Conservation (phyloP, 148 eudicot species). For the Silene latifolia region DNA sequence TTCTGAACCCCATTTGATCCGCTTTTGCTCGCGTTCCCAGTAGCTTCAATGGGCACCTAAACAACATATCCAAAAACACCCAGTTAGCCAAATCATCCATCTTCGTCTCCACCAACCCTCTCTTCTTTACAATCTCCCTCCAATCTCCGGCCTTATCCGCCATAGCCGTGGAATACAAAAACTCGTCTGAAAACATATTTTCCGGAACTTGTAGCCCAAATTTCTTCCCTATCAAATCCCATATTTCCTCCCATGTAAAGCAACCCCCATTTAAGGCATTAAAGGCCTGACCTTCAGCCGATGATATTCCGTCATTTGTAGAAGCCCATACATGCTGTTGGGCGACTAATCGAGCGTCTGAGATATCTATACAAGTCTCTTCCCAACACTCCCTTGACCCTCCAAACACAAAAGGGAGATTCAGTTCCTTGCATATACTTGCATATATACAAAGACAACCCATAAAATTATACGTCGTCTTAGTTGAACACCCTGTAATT, state of each 20-base stretch:
- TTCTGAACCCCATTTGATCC: constrained; percentile 53
- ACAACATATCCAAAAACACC: constrained; percentile 62
- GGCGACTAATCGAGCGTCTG: constrained; percentile 82
- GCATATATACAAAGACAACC: constrained; percentile 79
- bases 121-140: constrained; percentile 58
- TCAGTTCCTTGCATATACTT: constrained; percentile 57
- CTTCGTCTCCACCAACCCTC: constrained; percentile 45
- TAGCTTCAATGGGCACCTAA: constrained; percentile 68
- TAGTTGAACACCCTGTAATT: constrained; percentile 60
- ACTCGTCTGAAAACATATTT: constrained; percentile 30
- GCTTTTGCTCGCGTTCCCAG: constrained; percentile 54
- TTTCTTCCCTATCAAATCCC: constrained; percentile 56
- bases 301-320: constrained; percentile 33
- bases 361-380: constrained; percentile 57
- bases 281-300: constrained; percentile 51
- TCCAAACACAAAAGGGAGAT: constrained; percentile 78
- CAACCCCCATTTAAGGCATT: constrained; percentile 61
- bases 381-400: constrained; percentile 86
- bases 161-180: constrained; percentile 43
- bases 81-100: constrained; percentile 82
- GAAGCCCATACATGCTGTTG: constrained; percentile 90
- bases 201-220: constrained; percentile 41
- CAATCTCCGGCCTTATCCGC: constrained; percentile 52
- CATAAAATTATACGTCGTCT: constrained; percentile 63
- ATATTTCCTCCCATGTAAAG: constrained; percentile 70